These are phyloP conservation scores for Nepenthes gracilis DNA, from an alignment of 148 eudicot genomes.

Conservation along the genomic window DNA sequence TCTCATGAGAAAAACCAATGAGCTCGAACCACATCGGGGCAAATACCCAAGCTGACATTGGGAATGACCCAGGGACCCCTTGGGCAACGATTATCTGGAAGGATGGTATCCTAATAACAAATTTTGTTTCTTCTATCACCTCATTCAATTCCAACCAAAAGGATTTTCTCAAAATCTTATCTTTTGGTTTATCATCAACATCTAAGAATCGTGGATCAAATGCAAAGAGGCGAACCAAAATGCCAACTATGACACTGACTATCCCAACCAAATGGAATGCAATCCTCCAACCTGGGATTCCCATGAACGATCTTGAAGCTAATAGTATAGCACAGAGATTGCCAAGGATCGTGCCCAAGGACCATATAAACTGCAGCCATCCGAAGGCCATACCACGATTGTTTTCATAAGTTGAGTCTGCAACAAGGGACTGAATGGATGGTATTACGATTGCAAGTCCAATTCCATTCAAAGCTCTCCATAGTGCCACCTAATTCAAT, in stretches of 20 bases:
- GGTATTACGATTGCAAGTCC: conserved; percentile 82
- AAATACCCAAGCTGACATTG: conserved; percentile 66
- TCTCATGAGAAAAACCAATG: conserved; percentile 72
- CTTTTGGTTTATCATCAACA: conserved; percentile 10
- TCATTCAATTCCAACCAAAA: conserved; percentile 36
- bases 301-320: conserved; percentile 53
- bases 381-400: conserved; percentile 82
- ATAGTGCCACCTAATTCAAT: conserved; percentile 47
- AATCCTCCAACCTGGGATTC: conserved; percentile 75
- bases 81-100: conserved; percentile 71
- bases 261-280: conserved; percentile 74
- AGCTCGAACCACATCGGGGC: conserved; percentile 85
- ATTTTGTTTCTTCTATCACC: conserved; percentile 40
- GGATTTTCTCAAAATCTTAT: conserved; percentile 12
- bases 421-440: conserved; percentile 66
- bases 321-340: conserved; percentile 42
- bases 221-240: conserved; percentile 61
- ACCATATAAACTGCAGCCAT: conserved; percentile 54
- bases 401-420: conserved; percentile 72
- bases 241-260: conserved; percentile 57
- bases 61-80: conserved; percentile 72
- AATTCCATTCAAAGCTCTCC: conserved; percentile 71
- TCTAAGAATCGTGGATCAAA: conserved; percentile 47
- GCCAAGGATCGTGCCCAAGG: conserved; percentile 58
- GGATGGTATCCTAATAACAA: conserved; percentile 49